phyloP scores from a whole-genome alignment of 225 moss, liverwort and hornwort genomes.

The Ulota crispa region DNA sequence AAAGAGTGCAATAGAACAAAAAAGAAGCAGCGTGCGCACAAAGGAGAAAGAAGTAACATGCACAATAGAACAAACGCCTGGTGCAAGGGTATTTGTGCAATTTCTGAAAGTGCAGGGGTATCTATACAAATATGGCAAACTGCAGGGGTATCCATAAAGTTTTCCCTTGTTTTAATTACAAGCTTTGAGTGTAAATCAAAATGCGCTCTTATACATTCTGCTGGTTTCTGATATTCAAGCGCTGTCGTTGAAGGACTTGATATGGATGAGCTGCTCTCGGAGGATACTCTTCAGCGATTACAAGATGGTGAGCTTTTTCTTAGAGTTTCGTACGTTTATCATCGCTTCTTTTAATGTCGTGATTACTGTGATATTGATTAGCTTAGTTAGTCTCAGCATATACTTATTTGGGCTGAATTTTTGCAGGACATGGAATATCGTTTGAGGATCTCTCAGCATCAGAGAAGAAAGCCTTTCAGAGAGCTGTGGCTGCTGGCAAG shows the following conservation, averaged over 20 bases:
- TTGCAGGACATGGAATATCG: slow-evolving; percentile 61
- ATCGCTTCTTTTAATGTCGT: background rate
- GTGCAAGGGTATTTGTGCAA: too few relatives aligned
- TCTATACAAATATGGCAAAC: too few relatives aligned
- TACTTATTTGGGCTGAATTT: background rate
- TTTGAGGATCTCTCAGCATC: slow-evolving; percentile 67
- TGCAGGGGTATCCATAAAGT: too few relatives aligned
- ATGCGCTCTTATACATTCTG: background rate
- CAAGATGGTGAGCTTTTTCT: slow-evolving; percentile 57
- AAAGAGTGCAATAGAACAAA: too few relatives aligned
- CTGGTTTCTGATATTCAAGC: slow-evolving; percentile 2
- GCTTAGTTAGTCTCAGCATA: background rate
- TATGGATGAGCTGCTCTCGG: slow-evolving; percentile 55
- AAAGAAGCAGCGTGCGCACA: too few relatives aligned
- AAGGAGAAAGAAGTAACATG: too few relatives aligned
- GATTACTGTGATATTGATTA: background rate
- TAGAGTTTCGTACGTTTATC: background rate
- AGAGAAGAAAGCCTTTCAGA: slow-evolving; percentile 75
- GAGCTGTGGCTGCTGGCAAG: slow-evolving; percentile 76
- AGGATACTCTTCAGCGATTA: slow-evolving; percentile 59
- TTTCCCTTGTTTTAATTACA: too few relatives aligned
- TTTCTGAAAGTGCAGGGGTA: too few relatives aligned
- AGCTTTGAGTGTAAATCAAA: background rate
- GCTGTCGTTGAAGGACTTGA: slow-evolving; percentile 36
- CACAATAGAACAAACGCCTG: too few relatives aligned